Evolutionary conservation across 2,329 filamentous ascomycete species (phyloP), one percentile per base, ranked within the genome.

Genomic region (Colletotrichum salicis): DNA sequence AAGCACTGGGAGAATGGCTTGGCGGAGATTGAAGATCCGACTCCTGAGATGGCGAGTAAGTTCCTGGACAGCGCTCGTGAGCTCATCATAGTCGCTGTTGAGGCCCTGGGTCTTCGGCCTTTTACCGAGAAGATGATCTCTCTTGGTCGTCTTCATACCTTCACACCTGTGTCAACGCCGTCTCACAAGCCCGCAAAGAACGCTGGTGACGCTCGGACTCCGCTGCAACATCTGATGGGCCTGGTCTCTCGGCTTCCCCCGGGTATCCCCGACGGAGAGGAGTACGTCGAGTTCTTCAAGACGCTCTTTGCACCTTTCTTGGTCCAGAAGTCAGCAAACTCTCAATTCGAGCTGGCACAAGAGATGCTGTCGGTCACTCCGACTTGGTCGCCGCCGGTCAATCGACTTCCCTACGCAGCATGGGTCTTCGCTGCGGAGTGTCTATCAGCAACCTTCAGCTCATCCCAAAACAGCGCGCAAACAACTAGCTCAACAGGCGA

Each of bases 1-100:
- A 89, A 87, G 31, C 80, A 95, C 2, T 97, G 95, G 94, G 84
- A 84, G 22, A 79, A 77, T 13, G 89, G 89, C 22, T 87, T 92
- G 15, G 79, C 87, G 8, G 82, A 83, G 58, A 84, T 82, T 81
- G 45, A 89, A 85, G 79, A 87, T 78, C 54, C 86, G 84, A 77
- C 90, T 81, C 75, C 83, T 81, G 75, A 77, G 19, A 74, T 82
- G 84, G 71, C 82, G 77, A 58, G 86, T 78, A 78, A 89, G 29
- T 90, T 91, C 35, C 81, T 92, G 29, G 82, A 84, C 3, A 87
- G 87, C 10, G 86, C 88, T 48, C 84, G 87, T 64, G 83, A 83
- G 45, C 87, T 88, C 65, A 72, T 91, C 12, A 79, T 83, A 3
- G 80, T 84, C 15, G 84, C 89, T 66, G 80, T 89, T 10, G 80